Conservation (phyloP, 768 basidiomycete genomes). For the Pseudohyphozyma bogoriensis region DNA sequence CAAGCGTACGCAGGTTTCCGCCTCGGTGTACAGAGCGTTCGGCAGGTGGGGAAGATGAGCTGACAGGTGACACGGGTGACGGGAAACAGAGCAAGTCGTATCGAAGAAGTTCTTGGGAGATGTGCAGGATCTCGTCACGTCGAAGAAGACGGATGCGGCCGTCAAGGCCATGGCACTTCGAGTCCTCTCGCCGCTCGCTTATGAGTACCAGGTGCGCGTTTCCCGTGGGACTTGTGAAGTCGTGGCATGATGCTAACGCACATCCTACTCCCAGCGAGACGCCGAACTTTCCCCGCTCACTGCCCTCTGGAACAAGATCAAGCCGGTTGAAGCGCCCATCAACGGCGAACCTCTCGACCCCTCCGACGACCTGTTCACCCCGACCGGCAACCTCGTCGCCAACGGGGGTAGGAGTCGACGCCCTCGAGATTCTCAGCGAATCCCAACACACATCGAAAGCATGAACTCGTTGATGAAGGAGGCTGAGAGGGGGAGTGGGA, state of each 20-base stretch:
- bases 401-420: not conserved
- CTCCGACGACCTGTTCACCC: constrained; percentile 27
- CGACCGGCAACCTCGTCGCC: not conserved
- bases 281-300: constrained; percentile 18
- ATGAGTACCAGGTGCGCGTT: constrained; percentile 21
- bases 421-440: not conserved
- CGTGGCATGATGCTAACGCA: not conserved
- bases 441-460: constrained; percentile 7
- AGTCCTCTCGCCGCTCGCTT: constrained; percentile 20
- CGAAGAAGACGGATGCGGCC: constrained; percentile 12
- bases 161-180: constrained; percentile 25
- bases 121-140: constrained; percentile 6
- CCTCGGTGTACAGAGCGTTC: too few relatives aligned
- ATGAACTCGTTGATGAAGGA: constrained; percentile 13
- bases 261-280: constrained; percentile 5
- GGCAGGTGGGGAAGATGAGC: not conserved
- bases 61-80: not conserved
- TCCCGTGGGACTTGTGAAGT: too few relatives aligned
- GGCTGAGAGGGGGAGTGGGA: constrained; percentile 13
- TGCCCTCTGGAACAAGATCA: constrained; percentile 16
- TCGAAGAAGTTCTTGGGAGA: constrained; percentile 28
- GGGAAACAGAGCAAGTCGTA: constrained; percentile 19
- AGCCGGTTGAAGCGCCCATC: constrained; percentile 11
- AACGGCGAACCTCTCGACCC: constrained; percentile 24
- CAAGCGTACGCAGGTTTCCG: constrained; percentile 8